These are phyloP conservation scores for Trifolium dubium DNA, from an alignment of 306 rosid species.

Conservation along the genomic window DNA sequence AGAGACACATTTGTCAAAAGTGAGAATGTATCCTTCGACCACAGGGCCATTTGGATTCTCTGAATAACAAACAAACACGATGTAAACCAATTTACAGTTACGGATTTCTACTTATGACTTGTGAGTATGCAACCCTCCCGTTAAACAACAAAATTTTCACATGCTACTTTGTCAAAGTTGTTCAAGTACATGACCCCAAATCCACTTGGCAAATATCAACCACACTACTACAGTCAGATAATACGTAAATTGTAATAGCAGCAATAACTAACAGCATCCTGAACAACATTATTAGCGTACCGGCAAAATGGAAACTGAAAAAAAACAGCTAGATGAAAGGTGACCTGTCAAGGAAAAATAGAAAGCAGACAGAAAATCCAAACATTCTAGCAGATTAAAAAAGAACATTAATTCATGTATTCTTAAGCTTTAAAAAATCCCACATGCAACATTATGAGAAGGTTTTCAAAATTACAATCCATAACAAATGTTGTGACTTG, in stretches of 20 bases:
- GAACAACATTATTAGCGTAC: background rate
- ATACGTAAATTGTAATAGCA: conserved; percentile 7
- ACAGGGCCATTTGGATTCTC: background rate
- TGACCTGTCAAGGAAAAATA: background rate
- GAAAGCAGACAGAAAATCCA: background rate
- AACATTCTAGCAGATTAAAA: background rate
- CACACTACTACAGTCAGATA: conserved; percentile 4
- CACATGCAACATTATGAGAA: background rate
- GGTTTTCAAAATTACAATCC: background rate
- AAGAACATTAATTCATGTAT: background rate
- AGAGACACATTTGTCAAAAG: background rate
- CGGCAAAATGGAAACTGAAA: background rate
- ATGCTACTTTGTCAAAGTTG: background rate
- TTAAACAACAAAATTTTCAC: background rate
- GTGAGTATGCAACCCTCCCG: background rate
- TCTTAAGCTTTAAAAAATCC: background rate
- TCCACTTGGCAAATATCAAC: conserved; percentile 32
- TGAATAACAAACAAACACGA: background rate
- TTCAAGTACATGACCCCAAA: conserved; percentile 4
- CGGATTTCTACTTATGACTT: conserved; percentile 3
- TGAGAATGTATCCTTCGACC: background rate
- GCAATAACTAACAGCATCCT: conserved; percentile 27
- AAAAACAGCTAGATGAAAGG: conserved; percentile 23
- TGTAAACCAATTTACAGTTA: background rate
- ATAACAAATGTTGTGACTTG: background rate